Base-by-base conservation (phyloP, 768 basidiomycete genomes). In the Crucibulum laeve region DNA sequence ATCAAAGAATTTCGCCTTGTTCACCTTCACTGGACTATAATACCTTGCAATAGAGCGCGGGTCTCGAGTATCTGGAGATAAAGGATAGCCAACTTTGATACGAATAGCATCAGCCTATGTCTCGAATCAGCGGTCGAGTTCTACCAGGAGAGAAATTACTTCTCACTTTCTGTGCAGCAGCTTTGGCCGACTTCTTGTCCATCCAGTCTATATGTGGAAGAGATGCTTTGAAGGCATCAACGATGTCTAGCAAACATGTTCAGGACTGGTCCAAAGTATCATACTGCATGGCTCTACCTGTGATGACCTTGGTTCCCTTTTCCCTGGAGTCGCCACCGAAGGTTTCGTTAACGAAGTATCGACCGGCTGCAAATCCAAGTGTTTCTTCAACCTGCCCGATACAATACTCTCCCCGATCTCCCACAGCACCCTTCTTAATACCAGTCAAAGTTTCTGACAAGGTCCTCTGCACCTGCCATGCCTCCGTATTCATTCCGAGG, bases 71-170 rank as follows among this genome's bases (percentile, higher is more conserved):
- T 98, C 76, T 1, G 96, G 96, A 2, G 81, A 90, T 8, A 84
- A 56, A 1, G 96, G 95, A 65, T 84, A 98, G 45, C 96, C 96
- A 48, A 99, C 88, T 72, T 97, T 95, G 61, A 91, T 77, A 22
- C 83, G 80, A 48, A 94, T 84, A 0, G 81, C 80, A 56, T 86
- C 76, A 11, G 90, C 91, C 85, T 87, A 54, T 23, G 53, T 50
- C 25, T n/a, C n/a, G n/a, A 49, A 44, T 46, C 39, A 46, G 43
- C 25, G 37, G 45, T 4, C 10, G 24, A 23, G 25, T 14, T n/a
- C 1, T 26, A 25, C 32, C 14, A 38, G n/a, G 2, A 40, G 5
- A 18, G 41, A 49, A 49, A 26, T 22, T 30, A 8, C 28, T 42
- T 11, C 55, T 46, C 21, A 84, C 90, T 75, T 98, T 98, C 56